phyloP scores from a whole-genome alignment of 306 rosid species.

The Rosa lucieae region DNA sequence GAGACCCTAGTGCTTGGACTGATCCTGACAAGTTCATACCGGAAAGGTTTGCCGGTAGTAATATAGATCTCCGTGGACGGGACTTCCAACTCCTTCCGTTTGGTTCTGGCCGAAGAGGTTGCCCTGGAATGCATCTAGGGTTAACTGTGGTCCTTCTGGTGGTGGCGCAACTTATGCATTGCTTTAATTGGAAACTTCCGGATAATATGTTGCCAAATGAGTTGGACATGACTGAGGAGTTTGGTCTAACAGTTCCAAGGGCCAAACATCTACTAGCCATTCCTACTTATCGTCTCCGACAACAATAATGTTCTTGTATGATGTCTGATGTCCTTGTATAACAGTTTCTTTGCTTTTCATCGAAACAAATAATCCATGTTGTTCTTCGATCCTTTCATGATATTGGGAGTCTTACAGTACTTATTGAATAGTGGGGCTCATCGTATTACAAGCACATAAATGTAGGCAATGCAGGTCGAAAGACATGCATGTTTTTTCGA shows the following conservation, averaged over 20 bases:
- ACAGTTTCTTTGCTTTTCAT: neutral
- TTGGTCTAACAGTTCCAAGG: constrained; percentile 30
- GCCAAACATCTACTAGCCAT: constrained; percentile 30
- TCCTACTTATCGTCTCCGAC: constrained; percentile 30
- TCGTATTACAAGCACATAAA: no score
- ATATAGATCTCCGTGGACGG: constrained; percentile 27
- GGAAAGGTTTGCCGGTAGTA: constrained; percentile 28
- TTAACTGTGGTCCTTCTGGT: constrained; percentile 21
- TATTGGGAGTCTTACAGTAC: no score
- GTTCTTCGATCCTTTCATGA: no score
- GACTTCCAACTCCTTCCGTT: constrained; percentile 41
- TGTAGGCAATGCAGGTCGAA: no score
- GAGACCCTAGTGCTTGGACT: constrained; percentile 35
- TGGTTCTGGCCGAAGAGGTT: constrained; percentile 42
- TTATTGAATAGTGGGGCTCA: no score
- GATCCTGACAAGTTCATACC: constrained; percentile 36
- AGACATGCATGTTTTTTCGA: no score
- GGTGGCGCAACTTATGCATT: constrained; percentile 39
- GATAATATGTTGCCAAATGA: constrained; percentile 25
- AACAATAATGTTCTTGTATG: neutral
- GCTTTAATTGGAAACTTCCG: constrained; percentile 45
- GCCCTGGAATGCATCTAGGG: constrained; percentile 37
- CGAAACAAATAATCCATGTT: neutral
- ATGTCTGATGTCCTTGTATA: neutral
- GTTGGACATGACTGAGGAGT: constrained; percentile 40